These are phyloP conservation scores for Phialophora expanda DNA, from an alignment of 2,329 filamentous ascomycete species.

Conservation along the genomic window DNA sequence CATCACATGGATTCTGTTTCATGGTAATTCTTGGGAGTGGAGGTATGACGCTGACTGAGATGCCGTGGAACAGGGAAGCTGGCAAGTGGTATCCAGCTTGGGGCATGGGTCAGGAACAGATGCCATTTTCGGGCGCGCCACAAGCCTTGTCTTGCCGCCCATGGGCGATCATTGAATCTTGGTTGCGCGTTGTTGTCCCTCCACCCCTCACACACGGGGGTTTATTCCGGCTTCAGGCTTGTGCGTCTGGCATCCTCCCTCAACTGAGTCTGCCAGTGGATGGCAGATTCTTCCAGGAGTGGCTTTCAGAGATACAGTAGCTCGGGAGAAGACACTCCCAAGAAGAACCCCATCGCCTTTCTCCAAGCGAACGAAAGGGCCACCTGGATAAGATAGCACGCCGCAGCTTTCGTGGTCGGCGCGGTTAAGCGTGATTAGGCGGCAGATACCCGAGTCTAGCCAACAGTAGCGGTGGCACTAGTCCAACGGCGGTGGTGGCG, in stretches of 20 bases:
- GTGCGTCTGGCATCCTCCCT: not conserved
- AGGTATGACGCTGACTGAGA: constrained; percentile 1
- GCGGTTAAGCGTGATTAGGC: constrained; percentile 3
- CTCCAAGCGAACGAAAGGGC: not conserved
- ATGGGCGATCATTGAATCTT: constrained; percentile 12
- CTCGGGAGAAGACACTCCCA: not conserved
- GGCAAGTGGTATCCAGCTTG: not conserved
- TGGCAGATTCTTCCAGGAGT: not conserved
- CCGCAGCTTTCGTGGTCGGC: not conserved
- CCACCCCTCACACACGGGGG: not conserved
- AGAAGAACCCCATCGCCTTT: not conserved
- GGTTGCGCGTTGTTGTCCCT: not conserved
- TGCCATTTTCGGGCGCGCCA: not conserved
- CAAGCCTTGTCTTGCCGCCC: not conserved
- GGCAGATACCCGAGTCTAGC: constrained; percentile 4
- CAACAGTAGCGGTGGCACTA: not conserved
- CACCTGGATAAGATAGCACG: not conserved
- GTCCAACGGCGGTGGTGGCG: not conserved
- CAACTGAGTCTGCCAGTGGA: not conserved
- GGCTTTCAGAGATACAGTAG: not conserved
- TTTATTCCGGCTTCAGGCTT: not conserved
- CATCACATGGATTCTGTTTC: constrained; percentile 5
- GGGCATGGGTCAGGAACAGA: not conserved
- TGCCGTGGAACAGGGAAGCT: not conserved
- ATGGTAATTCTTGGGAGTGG: not conserved